phyloP scores from a whole-genome alignment of 345 rosid genomes.

The Brassica rapa region DNA sequence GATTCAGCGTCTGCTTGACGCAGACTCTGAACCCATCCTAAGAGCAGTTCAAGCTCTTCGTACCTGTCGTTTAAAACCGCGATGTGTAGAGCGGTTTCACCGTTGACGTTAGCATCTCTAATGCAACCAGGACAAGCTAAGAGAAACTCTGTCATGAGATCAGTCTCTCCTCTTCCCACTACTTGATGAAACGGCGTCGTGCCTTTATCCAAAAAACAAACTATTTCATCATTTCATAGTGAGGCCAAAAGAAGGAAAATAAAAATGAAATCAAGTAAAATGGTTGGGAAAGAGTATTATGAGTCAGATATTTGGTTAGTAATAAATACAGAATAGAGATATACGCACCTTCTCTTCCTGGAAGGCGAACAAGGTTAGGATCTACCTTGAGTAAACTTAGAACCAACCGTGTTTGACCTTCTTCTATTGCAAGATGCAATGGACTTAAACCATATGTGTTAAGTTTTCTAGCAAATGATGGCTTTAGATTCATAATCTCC shows the following conservation, averaged over 20 bases:
- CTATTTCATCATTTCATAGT: background rate
- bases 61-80: constrained; percentile 18
- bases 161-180: constrained; percentile 27
- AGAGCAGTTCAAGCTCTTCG: constrained; percentile 30
- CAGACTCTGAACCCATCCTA: constrained; percentile 33
- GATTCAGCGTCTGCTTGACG: background rate
- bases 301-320: background rate
- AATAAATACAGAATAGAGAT: background rate
- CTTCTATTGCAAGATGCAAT: constrained; percentile 40
- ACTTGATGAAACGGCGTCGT: constrained; percentile 35
- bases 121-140: constrained; percentile 31
- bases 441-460: constrained; percentile 39
- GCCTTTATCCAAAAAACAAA: constrained; percentile 9
- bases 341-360: constrained; percentile 33
- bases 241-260: background rate
- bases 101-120: constrained; percentile 26
- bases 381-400: constrained; percentile 13
- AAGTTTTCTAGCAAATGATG: constrained; percentile 47
- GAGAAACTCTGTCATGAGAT: constrained; percentile 35
- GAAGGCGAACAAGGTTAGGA: constrained; percentile 29
- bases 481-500: constrained; percentile 44
- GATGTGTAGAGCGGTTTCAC: constrained; percentile 38
- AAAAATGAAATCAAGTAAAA: background rate
- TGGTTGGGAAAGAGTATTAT: background rate
- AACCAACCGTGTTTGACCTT: constrained; percentile 9